A percentile compares a stretch with the other conserved stretches of the same genome.
These are phyloP conservation scores for Aspergillus unguis DNA, from an alignment of 2,329 filamentous ascomycete species.

Conservation along the genomic window DNA sequence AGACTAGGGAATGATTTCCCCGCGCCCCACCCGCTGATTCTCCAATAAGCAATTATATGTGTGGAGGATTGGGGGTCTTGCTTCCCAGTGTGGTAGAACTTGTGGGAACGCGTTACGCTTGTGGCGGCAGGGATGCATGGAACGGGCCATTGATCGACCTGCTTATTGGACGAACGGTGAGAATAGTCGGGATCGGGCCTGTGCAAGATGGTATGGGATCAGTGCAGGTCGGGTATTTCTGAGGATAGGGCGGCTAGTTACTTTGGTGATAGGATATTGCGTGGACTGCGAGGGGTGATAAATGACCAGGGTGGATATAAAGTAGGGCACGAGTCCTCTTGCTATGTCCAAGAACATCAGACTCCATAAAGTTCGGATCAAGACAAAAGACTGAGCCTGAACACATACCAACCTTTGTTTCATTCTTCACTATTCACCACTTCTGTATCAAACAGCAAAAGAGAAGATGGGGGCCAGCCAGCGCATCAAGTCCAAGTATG, in stretches of 20 bases:
- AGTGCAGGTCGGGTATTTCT: background rate
- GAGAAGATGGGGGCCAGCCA: constrained; percentile 18
- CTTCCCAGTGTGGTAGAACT: background rate
- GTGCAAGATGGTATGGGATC: background rate
- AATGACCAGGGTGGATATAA: too few species aligned
- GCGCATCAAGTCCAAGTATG: constrained; percentile 21
- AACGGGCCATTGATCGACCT: background rate
- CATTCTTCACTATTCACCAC: background rate
- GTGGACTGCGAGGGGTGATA: too few species aligned
- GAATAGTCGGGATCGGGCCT: background rate
- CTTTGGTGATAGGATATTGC: too few species aligned
- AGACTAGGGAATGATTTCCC: background rate
- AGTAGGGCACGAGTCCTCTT: too few species aligned
- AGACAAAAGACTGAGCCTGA: background rate
- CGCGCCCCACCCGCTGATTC: background rate
- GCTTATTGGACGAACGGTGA: background rate
- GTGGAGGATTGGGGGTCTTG: background rate
- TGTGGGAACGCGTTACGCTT: background rate
- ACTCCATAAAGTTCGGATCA: too few species aligned
- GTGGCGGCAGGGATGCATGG: constrained; percentile 5
- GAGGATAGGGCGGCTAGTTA: constrained; percentile 4
- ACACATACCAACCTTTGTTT: background rate
- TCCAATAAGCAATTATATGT: background rate
- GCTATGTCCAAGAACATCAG: too few species aligned
- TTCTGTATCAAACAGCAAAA: background rate